Percentiles rank a stretch among this genome's conserved stretches.
phyloP scores from a whole-genome alignment of 805 yeast genomes.

The Zygosaccharomyces bailii region DNA sequence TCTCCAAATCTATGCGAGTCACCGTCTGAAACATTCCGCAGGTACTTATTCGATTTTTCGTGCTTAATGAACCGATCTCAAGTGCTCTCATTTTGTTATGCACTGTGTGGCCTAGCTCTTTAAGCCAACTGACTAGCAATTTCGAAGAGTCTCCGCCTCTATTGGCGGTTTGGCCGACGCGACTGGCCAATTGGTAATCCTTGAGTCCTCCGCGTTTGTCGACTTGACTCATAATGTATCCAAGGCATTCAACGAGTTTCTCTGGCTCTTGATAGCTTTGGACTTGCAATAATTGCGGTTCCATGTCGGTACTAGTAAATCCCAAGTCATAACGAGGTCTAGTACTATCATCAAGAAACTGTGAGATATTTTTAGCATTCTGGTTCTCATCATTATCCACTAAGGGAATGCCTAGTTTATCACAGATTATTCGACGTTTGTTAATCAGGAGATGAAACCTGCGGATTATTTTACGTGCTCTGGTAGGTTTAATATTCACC shows the following conservation, averaged over 20 bases:
- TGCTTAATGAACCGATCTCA: conserved; percentile 81
- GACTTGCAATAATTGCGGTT: conserved; percentile 14
- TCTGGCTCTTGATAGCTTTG: conserved; percentile 18
- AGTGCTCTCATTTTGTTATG: conserved; percentile 43
- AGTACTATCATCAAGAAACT: conserved; percentile 1
- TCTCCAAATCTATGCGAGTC: conserved; percentile 63
- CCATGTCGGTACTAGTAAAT: conserved; percentile 12
- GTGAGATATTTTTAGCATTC: conserved; percentile 1
- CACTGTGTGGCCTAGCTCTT: conserved; percentile 31
- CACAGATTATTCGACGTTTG: conserved; percentile 43
- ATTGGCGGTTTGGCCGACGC: conserved; percentile 69
- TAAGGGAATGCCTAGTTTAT: conserved; percentile 27
- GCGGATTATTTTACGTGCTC: conserved; percentile 73
- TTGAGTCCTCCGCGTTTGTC: conserved; percentile 68
- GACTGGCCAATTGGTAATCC: conserved; percentile 80
- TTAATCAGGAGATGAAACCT: conserved; percentile 71
- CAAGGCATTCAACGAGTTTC: conserved; percentile 36
- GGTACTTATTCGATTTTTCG: conserved; percentile 63
- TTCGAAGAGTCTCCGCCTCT: conserved; percentile 94
- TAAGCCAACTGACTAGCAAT: conserved; percentile 69
- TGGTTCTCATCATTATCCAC: conserved; percentile 11
- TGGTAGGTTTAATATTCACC: conserved; percentile 55
- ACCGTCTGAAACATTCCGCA: conserved; percentile 51
- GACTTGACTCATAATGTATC: conserved; percentile 59
- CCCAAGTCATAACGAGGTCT: conserved; percentile 14